Conservation (phyloP, 1,139 yeast genomes). For the Magnusiomyces ingens region DNA sequence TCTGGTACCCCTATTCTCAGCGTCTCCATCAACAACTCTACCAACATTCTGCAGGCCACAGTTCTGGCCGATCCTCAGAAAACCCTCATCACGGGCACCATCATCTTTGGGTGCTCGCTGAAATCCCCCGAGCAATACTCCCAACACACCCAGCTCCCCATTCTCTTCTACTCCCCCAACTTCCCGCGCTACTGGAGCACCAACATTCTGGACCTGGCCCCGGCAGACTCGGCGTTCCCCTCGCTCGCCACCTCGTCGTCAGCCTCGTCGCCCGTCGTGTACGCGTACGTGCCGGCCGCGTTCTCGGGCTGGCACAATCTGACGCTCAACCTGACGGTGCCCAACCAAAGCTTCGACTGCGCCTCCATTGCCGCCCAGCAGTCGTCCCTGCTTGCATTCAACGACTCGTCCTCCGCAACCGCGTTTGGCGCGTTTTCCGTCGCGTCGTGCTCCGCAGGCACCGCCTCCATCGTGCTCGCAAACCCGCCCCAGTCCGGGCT, state of each 20-base stretch:
- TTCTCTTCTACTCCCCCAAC: neutral
- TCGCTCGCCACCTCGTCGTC: neutral
- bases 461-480: too few species aligned
- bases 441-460: too few species aligned
- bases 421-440: too few species aligned
- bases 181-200: neutral
- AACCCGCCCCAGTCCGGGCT: too few species aligned
- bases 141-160: neutral
- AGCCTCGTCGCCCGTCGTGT: neutral
- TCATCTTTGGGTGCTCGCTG: conserved; percentile 7
- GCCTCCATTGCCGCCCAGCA: neutral
- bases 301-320: conserved; percentile 1
- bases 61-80: conserved; percentile 7
- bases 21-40: neutral
- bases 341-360: neutral
- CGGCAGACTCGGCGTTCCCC: neutral
- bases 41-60: conserved; percentile 5
- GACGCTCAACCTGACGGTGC: neutral
- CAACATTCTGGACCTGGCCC: neutral
- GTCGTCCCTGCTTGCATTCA: too few species aligned
- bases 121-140: conserved; percentile 7
- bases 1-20: neutral
- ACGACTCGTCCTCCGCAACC: too few species aligned
- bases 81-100: conserved; percentile 2
- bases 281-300: neutral